phyloP scores from a whole-genome alignment of 164 flowering plant genomes.

The Tetracentron sinense region DNA sequence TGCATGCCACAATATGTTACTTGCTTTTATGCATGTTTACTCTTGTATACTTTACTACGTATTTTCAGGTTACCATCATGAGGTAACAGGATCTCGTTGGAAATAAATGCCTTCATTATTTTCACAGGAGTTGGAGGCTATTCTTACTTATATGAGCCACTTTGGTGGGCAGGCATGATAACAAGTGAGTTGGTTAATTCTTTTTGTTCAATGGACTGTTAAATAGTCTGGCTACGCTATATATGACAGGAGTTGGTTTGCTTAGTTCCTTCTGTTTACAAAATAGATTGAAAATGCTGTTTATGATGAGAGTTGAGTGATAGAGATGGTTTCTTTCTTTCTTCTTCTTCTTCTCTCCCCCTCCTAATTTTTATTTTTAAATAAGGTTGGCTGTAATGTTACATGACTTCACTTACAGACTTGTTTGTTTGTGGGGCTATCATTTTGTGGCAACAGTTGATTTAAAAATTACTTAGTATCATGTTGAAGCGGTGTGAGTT shows the following conservation, averaged over 20 bases:
- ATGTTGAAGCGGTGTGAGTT: too few relatives aligned
- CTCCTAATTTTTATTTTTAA: background rate
- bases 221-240: background rate
- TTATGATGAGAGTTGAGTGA: background rate
- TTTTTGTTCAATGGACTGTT: background rate
- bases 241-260: background rate
- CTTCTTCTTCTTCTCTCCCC: background rate
- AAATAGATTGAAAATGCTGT: background rate
- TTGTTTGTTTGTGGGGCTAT: too few relatives aligned
- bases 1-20: background rate
- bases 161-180: constrained; percentile 97
- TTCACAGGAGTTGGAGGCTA: constrained; percentile 78
- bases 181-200: constrained; percentile 59
- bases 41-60: background rate
- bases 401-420: too few relatives aligned
- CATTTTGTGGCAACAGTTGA: too few relatives aligned
- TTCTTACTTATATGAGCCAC: constrained; percentile 85
- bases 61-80: background rate
- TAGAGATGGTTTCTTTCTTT: background rate
- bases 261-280: background rate
- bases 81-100: constrained; percentile 1
- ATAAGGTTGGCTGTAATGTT: too few relatives aligned
- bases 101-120: constrained; percentile 2
- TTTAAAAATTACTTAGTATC: too few relatives aligned
- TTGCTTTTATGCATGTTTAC: background rate